Conservation (phyloP, 2,329 filamentous ascomycete genomes). For the Penicillium italicum region DNA sequence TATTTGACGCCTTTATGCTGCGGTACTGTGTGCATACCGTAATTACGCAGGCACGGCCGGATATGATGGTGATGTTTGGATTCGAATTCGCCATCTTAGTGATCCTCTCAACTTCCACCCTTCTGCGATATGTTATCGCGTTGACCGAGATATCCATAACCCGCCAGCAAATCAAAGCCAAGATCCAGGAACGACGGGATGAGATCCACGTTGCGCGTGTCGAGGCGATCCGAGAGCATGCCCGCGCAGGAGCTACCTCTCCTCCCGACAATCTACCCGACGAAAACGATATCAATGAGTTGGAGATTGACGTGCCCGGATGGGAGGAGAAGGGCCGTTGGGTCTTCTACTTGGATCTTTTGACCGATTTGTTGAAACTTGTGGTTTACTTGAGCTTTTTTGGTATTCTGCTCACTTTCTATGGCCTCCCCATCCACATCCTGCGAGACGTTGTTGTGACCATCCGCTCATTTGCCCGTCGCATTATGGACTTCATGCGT, state of each 20-base stretch:
- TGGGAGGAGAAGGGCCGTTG: constrained; percentile 97
- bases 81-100: constrained; percentile 92
- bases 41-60: constrained; percentile 80
- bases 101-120: constrained; percentile 75
- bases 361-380: constrained; percentile 87
- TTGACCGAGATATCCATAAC: constrained; percentile 73
- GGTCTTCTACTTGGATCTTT: constrained; percentile 80
- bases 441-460: constrained; percentile 94
- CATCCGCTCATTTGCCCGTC: constrained; percentile 82
- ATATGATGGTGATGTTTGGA: constrained; percentile 99
- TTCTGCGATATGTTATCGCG: constrained; percentile 72
- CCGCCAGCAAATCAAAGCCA: constrained; percentile 66
- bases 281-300: constrained; percentile 79
- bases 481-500: constrained; percentile 80
- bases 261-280: constrained; percentile 50
- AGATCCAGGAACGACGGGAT: constrained; percentile 63
- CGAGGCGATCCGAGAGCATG: constrained; percentile 43
- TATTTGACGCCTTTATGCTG: constrained; percentile 77
- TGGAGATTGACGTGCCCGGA: constrained; percentile 90
- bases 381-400: constrained; percentile 90
- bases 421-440: constrained; percentile 93
- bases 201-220: constrained; percentile 59
- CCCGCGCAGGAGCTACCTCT: constrained; percentile 36
- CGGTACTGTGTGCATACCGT: constrained; percentile 78
- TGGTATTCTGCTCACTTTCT: constrained; percentile 86